Evolutionary conservation across 441 rosid genomes (phyloP).

Genomic region (Bruguiera hainesii): DNA sequence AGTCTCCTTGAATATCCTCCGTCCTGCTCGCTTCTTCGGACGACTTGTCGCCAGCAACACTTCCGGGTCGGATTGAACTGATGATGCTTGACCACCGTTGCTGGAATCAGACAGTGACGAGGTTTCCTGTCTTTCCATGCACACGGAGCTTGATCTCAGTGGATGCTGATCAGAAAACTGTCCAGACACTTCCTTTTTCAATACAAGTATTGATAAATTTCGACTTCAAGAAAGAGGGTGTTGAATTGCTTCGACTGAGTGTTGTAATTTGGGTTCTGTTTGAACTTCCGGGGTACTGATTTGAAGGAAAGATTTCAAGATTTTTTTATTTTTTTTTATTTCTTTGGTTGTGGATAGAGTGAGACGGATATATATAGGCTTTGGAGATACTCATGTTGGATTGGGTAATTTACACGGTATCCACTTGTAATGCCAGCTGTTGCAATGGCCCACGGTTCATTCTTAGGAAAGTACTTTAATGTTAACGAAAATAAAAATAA

Average conservation of each 20-base stretch:
- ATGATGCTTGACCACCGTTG: background rate
- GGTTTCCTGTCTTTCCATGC: constrained; percentile 8
- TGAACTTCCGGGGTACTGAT: too few relatives aligned
- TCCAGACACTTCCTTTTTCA: constrained; percentile 9
- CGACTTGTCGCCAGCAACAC: constrained; percentile 49
- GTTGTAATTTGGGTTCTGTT: too few relatives aligned
- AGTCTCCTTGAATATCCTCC: constrained; percentile 76
- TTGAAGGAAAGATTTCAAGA: too few relatives aligned
- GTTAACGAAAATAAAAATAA: too few relatives aligned
- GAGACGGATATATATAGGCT: too few relatives aligned
- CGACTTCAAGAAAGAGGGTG: background rate
- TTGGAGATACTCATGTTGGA: too few relatives aligned
- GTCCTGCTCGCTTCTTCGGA: constrained; percentile 76
- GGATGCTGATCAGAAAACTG: constrained; percentile 14
- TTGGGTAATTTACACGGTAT: too few relatives aligned
- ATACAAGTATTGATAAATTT: background rate
- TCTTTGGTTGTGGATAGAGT: too few relatives aligned
- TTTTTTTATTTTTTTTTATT: too few relatives aligned
- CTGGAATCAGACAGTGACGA: constrained; percentile 22
- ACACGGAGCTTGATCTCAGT: background rate
- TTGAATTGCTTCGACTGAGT: background rate
- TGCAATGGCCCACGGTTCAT: too few relatives aligned
- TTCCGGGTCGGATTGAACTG: constrained; percentile 35
- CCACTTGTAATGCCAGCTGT: too few relatives aligned
- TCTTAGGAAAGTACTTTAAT: too few relatives aligned